Conservation (phyloP, 352 stramenopile species). For the Pythium utonaiense region DNA sequence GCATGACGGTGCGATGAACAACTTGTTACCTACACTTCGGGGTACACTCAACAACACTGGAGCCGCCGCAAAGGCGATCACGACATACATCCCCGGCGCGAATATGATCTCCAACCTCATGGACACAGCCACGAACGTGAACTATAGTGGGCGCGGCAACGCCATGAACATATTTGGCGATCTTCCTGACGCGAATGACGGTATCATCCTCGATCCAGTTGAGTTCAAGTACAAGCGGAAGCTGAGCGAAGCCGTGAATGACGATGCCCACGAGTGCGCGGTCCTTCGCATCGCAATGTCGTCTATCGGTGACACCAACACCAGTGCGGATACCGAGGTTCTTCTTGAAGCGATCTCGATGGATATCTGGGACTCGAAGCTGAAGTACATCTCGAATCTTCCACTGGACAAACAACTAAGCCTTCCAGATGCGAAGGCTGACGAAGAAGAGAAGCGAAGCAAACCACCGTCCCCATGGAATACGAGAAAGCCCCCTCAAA, state of each 20-base stretch:
- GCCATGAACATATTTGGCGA: slow-evolving; percentile 48
- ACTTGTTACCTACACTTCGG: slow-evolving; percentile 54
- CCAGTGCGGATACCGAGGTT: slow-evolving; percentile 70
- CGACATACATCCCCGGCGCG: slow-evolving; percentile 62
- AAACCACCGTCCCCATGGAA: slow-evolving; percentile 4
- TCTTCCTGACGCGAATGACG: slow-evolving; percentile 47
- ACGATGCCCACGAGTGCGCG: slow-evolving; percentile 46
- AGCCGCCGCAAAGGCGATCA: slow-evolving; percentile 68
- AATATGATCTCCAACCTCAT: slow-evolving; percentile 76
- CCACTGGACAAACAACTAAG: slow-evolving; percentile 62
- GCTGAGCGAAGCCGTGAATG: slow-evolving; percentile 21
- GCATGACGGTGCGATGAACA: slow-evolving; percentile 37
- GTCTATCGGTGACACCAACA: slow-evolving; percentile 49
- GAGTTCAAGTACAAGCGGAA: slow-evolving; percentile 9
- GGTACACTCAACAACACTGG: slow-evolving; percentile 48
- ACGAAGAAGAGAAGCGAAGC: slow-evolving; percentile 22
- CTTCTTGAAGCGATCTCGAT: slow-evolving; percentile 84
- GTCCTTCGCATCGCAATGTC: slow-evolving; percentile 82
- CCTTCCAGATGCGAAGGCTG: slow-evolving; percentile 30
- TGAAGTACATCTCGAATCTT: slow-evolving; percentile 83
- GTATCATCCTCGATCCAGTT: slow-evolving; percentile 65
- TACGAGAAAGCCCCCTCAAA: not conserved
- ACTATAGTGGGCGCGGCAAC: slow-evolving; percentile 40
- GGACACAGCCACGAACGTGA: slow-evolving; percentile 53
- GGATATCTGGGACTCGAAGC: slow-evolving; percentile 80